phyloP scores from a whole-genome alignment of 2,329 filamentous ascomycete genomes.

The Colletotrichum destructivum region DNA sequence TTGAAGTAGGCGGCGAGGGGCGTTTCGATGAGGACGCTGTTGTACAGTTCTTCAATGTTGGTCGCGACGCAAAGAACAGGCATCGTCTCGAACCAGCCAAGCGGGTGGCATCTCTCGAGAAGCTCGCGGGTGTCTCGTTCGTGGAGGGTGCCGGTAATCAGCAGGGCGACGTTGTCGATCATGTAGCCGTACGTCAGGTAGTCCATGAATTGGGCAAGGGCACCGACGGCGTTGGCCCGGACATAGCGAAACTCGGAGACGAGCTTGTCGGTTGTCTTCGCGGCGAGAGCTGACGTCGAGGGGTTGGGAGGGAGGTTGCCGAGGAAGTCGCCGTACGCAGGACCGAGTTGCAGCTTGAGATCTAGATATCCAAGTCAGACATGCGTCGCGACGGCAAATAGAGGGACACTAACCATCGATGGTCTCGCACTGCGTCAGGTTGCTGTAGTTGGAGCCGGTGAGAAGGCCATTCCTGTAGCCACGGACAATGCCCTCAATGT shows the following conservation, averaged over 20 bases:
- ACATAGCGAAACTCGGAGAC: slow-evolving; percentile 98
- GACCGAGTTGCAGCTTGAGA: slow-evolving; percentile 96
- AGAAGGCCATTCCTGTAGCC: slow-evolving; percentile 96
- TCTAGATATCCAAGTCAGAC: slow-evolving; percentile 67
- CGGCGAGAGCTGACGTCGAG: slow-evolving; percentile 93
- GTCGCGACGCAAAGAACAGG: slow-evolving; percentile 97
- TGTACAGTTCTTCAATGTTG: slow-evolving; percentile 99
- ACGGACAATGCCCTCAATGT: slow-evolving; percentile 96
- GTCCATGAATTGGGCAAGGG: slow-evolving; percentile 95
- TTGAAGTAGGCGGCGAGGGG: slow-evolving; percentile 98
- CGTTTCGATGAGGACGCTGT: slow-evolving; percentile 96
- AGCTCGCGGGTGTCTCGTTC: slow-evolving; percentile 97
- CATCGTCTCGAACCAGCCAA: slow-evolving; percentile 99
- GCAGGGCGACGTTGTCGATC: slow-evolving; percentile 98
- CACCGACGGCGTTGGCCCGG: slow-evolving; percentile 92
- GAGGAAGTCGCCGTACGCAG: slow-evolving; percentile 97
- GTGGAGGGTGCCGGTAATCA: slow-evolving; percentile 97
- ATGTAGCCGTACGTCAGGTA: slow-evolving; percentile 99
- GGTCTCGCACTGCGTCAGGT: slow-evolving; percentile 97
- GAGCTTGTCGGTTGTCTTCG: slow-evolving; percentile 97
- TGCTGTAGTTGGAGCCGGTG: slow-evolving; percentile 91
- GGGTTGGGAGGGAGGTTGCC: slow-evolving; percentile 94
- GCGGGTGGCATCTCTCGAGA: slow-evolving; percentile 93
- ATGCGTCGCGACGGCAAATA: slow-evolving; percentile 31
- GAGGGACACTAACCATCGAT: slow-evolving; percentile 81